phyloP scores from a whole-genome alignment of 2,329 filamentous ascomycete species.

The Madurella fahalii region DNA sequence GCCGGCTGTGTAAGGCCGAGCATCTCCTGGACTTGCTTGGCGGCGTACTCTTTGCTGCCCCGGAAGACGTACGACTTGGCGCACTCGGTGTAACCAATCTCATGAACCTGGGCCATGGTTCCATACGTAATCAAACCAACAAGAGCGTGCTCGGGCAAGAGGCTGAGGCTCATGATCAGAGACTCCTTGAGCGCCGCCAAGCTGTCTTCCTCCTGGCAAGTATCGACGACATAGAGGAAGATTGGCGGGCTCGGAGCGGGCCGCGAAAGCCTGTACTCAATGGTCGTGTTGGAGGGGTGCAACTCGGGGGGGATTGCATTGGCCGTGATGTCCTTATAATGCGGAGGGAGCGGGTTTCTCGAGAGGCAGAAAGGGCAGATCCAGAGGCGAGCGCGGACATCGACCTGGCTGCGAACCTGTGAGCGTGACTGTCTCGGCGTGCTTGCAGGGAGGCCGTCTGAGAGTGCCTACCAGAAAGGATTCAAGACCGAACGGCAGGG shows the following conservation, averaged over 20 bases:
- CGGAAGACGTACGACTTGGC: constrained; percentile 98
- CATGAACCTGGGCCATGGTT: constrained; percentile 96
- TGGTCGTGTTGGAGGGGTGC: constrained; percentile 79
- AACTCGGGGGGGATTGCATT: constrained; percentile 80
- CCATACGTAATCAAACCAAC: constrained; percentile 84
- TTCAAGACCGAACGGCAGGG: constrained; percentile 95
- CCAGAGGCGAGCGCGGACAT: constrained; percentile 79
- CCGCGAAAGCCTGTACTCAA: constrained; percentile 77
- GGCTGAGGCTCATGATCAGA: constrained; percentile 77
- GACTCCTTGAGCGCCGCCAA: constrained; percentile 80
- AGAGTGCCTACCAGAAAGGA: constrained; percentile 75
- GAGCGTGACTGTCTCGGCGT: constrained; percentile 6
- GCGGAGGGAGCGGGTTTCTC: constrained; percentile 74
- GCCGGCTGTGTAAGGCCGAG: constrained; percentile 73
- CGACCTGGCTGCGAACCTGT: constrained; percentile 61
- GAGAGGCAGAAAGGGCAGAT: constrained; percentile 86
- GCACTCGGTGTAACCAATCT: constrained; percentile 96
- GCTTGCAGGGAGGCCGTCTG: neutral
- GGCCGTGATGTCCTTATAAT: constrained; percentile 86
- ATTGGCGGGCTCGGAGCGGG: constrained; percentile 83
- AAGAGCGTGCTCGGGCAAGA: constrained; percentile 75
- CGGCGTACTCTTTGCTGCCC: constrained; percentile 95
- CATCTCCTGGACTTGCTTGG: constrained; percentile 99
- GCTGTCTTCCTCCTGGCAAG: constrained; percentile 84
- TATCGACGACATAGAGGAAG: constrained; percentile 83